A percentile compares a stretch with the other conserved stretches of the same genome.
Conservation (phyloP, 768 basidiomycete species). For the Hebeloma cylindrosporum region DNA sequence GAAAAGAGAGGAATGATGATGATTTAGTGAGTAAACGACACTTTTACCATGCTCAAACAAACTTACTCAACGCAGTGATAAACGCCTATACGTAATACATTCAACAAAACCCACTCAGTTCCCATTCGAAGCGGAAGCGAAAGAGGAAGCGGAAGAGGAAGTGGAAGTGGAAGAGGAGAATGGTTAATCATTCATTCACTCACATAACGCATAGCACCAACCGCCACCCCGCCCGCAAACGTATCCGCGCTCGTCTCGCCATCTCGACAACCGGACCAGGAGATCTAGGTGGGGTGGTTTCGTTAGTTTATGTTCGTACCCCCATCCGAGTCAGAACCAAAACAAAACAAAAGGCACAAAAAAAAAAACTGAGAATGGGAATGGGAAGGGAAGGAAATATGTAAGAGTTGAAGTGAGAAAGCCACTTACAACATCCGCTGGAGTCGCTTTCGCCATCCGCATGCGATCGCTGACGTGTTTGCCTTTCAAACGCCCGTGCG, state of each 20-base stretch:
- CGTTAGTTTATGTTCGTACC: no score
- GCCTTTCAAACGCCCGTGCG: slow-evolving; percentile 54
- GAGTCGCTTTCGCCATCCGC: slow-evolving; percentile 46
- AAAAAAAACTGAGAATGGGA: no score
- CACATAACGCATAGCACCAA: slow-evolving; percentile 82
- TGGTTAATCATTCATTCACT: slow-evolving; percentile 24
- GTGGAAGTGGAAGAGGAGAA: not conserved
- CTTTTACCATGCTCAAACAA: no score
- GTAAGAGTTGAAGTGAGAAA: not conserved
- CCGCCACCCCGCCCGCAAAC: slow-evolving; percentile 57
- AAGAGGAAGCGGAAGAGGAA: no score
- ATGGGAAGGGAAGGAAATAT: not conserved
- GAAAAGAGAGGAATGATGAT: not conserved
- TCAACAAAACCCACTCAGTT: no score
- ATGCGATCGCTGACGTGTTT: slow-evolving; percentile 36
- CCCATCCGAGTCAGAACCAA: no score
- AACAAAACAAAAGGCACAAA: no score
- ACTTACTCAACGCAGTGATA: slow-evolving; percentile 48
- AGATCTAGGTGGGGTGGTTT: no score
- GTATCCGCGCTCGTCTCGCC: slow-evolving; percentile 75
- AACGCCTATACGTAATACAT: slow-evolving; percentile 58
- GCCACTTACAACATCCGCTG: slow-evolving; percentile 67
- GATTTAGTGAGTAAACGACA: no score
- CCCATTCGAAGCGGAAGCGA: no score
- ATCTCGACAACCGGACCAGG: slow-evolving; percentile 72